Evolutionary conservation across 2,329 filamentous ascomycete genomes (phyloP).

Genomic region (Ophidiomyces ophidiicola): DNA sequence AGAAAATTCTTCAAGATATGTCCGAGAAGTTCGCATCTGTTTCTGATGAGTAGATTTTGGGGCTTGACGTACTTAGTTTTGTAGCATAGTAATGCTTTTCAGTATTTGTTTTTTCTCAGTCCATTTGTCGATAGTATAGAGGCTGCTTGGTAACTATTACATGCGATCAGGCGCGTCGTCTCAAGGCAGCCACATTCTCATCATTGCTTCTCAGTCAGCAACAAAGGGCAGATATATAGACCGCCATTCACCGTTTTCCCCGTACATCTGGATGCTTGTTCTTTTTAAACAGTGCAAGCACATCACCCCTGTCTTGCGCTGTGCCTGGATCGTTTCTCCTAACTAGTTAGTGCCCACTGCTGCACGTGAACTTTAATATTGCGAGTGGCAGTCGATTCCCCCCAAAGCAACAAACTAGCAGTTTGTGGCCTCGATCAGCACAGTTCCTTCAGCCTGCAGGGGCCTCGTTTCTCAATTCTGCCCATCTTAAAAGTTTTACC

Average conservation of each 20-base stretch:
- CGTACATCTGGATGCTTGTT: too few relatives aligned
- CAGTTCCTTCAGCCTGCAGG: not conserved
- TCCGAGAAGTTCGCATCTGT: conserved; percentile 95
- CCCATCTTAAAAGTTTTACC: not conserved
- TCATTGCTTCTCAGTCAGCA: not conserved
- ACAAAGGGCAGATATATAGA: not conserved
- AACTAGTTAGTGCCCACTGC: too few relatives aligned
- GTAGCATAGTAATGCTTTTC: conserved; percentile 2
- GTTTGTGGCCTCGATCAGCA: not conserved
- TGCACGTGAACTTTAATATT: too few relatives aligned
- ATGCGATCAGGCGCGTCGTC: not conserved
- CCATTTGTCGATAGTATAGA: too few relatives aligned
- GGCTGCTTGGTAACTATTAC: not conserved
- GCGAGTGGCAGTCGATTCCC: too few relatives aligned
- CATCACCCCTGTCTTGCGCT: too few relatives aligned
- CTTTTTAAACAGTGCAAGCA: too few relatives aligned
- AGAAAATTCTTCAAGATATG: conserved; percentile 81
- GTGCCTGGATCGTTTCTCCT: too few relatives aligned
- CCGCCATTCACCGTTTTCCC: too few relatives aligned
- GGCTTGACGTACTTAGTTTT: not conserved
- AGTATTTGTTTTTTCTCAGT: not conserved
- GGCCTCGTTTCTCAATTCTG: not conserved
- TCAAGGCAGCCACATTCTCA: not conserved
- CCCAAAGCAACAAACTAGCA: not conserved
- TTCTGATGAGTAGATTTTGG: conserved; percentile 63